Evolutionary conservation across 371 early-diverging fungal species (phyloP), one percentile per base, ranked within the genome.

Genomic region (Rhizopus arrhizus): DNA sequence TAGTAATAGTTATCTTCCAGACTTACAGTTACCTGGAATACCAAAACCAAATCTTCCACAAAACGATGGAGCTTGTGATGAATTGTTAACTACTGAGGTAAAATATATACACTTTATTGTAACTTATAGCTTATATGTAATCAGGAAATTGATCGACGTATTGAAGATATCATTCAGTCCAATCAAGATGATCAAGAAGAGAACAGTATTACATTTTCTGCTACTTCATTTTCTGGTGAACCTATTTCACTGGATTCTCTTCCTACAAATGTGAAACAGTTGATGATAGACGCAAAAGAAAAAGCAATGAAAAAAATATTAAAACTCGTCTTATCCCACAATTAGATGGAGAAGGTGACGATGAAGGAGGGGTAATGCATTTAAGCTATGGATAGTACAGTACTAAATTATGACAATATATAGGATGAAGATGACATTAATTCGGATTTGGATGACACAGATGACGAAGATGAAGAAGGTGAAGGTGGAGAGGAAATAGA

Each of bases 361-460:
- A 47, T 40, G 59, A 63, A 41, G 57, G 48, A 48, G 52, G 60
- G 35, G 28, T 41, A 28, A 54, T 28, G 22, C 46, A 28, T 5
- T 49, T 8, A 43, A 4, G 8, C 40, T 38, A 38, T 38, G 13
- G 40, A 38, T 38, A 38, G 13, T 38, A 3, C 13, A 38, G 13
- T 38, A 38, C 40, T 6, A 11, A 38, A 5, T 13, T 13, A 38
- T 38, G 3, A 38, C 40, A 22, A 22, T 22, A 22, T 38, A 38
- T 13, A 38, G 40, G 81, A 80, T 32, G 86, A 91, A 31, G 91
- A 93, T 61, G 89, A 83, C 31, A 89, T 93, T 63, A 91, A 89
- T 68, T 94, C 94, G 12, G 95, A 94, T 62, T 75, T 95, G 56
- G 91, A 91, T 61, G 91, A 91, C 64, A 64, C 87, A 3, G 90